Conservation (phyloP, 2,329 filamentous ascomycete species). For the Fusarium pseudocircinatum region DNA sequence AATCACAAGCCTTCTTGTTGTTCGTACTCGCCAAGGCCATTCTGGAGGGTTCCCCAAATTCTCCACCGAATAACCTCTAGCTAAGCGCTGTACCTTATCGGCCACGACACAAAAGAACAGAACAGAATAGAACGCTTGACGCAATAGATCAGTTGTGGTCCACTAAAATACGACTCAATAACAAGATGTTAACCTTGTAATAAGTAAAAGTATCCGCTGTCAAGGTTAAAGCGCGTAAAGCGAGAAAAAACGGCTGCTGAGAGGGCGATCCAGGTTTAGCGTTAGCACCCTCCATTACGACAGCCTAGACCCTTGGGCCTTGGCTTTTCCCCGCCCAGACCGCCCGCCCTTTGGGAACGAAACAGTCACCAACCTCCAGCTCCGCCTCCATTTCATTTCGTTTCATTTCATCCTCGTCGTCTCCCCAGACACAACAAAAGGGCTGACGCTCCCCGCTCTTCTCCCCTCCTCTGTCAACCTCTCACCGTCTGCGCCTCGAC, state of each 20-base stretch:
- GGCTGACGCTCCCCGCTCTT: too few species aligned
- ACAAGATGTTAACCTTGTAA: background rate
- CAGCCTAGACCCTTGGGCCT: background rate
- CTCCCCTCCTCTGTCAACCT: background rate
- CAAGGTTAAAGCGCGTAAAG: fast-evolving
- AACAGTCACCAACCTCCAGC: background rate
- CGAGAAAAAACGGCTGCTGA: background rate
- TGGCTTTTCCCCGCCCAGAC: background rate
- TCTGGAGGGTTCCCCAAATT: conserved; percentile 1
- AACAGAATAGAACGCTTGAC: background rate
- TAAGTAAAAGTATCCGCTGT: fast-evolving
- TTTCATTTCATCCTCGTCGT: background rate
- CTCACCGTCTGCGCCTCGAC: background rate
- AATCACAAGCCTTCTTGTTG: background rate
- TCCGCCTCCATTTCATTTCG: background rate
- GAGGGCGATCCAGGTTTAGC: background rate
- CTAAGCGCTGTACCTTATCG: background rate
- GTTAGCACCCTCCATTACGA: background rate
- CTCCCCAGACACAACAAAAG: background rate
- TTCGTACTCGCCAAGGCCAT: background rate
- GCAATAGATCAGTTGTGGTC: fast-evolving
- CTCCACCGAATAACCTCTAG: background rate
- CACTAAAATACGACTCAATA: background rate
- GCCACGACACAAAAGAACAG: background rate
- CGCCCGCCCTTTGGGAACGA: background rate